Evolutionary conservation across 176 grass and related monocot species (phyloP), one percentile per base, ranked within the genome.

Genomic region (Cocos nucifera): DNA sequence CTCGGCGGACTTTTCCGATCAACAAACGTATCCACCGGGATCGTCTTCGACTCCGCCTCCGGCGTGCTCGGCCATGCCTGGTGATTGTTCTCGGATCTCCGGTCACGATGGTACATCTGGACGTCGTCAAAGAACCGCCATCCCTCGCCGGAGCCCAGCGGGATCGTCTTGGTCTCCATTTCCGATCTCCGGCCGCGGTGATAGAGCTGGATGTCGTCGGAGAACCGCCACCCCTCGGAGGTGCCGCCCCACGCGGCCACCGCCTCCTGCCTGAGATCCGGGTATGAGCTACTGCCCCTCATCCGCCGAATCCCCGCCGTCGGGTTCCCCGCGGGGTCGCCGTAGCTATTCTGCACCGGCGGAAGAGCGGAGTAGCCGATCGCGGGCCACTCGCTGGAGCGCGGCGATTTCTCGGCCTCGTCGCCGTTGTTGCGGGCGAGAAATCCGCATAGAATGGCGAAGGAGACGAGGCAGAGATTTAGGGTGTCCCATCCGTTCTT

Each of bases 211-310:
- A 48, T 75, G 58, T 98, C 84, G 75, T 98, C 84, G 69, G 70
- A 88, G 52, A 75, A 77, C 10, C 79, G 76, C 82, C 84, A 98
- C 9, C 61, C 79, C 51, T 54, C 27, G 19, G 61, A 64, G 21
- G 59, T 51, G 30, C 62, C 75, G 3, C 73, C 70, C 87, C 78
- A 91, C 4, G 71, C 70, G 25, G 66, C 78, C 57, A 79, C 73
- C 64, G 57, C 79, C 6, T 85, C 86, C 0, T 51, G 69, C 67
- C 87, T 67, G 22, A 91, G 84, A 76, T 98, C 84, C 27, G 82
- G 88, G 79, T 89, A 93, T 5, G 88, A 98, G 74, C 81, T 86
- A 73, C 74, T 93, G 82, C 82, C 93, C 73, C 83, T 72, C 81
- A 88, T 76, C 77, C 79, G 85, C n/a, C 84, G 71, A 52, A 93